phyloP scores from a whole-genome alignment of 2,329 filamentous ascomycete genomes.

The Diaporthe vaccinii region DNA sequence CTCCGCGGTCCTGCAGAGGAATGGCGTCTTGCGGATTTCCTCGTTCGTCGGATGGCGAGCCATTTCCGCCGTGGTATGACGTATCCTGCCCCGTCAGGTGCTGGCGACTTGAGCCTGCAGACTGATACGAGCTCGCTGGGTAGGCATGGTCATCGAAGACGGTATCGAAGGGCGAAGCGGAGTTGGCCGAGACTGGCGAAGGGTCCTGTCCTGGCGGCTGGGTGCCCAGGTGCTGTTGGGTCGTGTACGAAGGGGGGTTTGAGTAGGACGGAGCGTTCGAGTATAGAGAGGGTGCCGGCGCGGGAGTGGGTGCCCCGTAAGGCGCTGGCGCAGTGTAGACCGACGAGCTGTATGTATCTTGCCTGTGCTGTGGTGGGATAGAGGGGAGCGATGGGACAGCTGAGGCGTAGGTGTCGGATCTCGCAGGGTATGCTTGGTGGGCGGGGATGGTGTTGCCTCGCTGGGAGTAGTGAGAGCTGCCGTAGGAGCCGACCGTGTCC shows the following conservation, averaged over 20 bases:
- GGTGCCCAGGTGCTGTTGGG: slow-evolving; percentile 52
- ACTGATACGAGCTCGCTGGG: slow-evolving; percentile 62
- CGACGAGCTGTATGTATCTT: slow-evolving; percentile 38
- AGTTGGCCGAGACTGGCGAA: slow-evolving; percentile 40
- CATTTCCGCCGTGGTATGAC: slow-evolving; percentile 66
- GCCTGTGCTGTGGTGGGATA: slow-evolving; percentile 34
- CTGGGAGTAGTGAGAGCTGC: slow-evolving; percentile 48
- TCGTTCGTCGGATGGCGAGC: slow-evolving; percentile 54
- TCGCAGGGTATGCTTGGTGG: slow-evolving; percentile 37
- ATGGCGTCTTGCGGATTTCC: slow-evolving; percentile 61
- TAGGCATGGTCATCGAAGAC: slow-evolving; percentile 79
- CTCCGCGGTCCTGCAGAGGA: slow-evolving; percentile 65
- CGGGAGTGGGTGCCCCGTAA: slow-evolving; percentile 58
- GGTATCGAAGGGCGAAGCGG: slow-evolving; percentile 72
- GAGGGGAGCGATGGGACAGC: slow-evolving; percentile 27
- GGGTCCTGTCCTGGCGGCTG: slow-evolving; percentile 43
- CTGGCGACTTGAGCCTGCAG: slow-evolving; percentile 53
- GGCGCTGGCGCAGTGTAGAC: slow-evolving; percentile 52
- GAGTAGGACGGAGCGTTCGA: slow-evolving; percentile 49
- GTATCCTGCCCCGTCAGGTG: slow-evolving; percentile 67
- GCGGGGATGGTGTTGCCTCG: slow-evolving; percentile 53
- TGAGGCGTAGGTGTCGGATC: slow-evolving; percentile 34
- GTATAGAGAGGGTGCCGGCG: slow-evolving; percentile 50
- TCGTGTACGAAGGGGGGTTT: slow-evolving; percentile 51
- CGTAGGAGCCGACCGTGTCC: slow-evolving; percentile 29